A percentile compares a stretch with the other conserved stretches of the same genome.
Evolutionary conservation across 345 rosid species (phyloP).

Genomic region (Heritiera littoralis): DNA sequence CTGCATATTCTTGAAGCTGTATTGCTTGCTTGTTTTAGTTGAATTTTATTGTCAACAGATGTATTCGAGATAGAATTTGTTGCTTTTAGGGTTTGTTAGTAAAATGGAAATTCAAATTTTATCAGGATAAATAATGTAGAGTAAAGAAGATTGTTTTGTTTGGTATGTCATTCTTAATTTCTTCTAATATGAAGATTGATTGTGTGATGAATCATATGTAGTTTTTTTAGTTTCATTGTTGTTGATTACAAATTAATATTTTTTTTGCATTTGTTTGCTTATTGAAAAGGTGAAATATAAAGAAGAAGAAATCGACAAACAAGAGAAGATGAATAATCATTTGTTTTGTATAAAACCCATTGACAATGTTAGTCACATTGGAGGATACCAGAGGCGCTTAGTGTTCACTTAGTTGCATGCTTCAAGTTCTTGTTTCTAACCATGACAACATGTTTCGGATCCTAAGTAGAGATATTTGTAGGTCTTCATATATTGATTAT

Average conservation of each 20-base stretch:
- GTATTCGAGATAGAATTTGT: conserved; percentile 16
- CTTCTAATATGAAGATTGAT: conserved; percentile 14
- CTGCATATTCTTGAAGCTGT: conserved; percentile 8
- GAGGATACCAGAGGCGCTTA: background rate
- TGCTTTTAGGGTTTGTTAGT: conserved; percentile 24
- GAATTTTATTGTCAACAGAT: conserved; percentile 10
- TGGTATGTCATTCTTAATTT: conserved; percentile 7
- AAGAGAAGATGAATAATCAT: background rate
- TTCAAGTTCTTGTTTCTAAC: conserved; percentile 13
- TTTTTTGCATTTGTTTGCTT: conserved; percentile 2
- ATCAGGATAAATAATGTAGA: background rate
- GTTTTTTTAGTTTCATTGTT: background rate
- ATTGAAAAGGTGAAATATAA: background rate
- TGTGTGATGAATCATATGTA: background rate
- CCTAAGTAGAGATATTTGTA: background rate
- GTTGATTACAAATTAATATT: background rate
- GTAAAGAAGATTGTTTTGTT: background rate
- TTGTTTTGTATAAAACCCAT: background rate
- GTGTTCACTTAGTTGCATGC: conserved; percentile 2
- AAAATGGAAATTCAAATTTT: conserved; percentile 16
- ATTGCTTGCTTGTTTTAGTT: conserved; percentile 16
- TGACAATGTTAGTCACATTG: background rate
- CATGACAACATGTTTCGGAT: background rate
- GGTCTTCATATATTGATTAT: background rate
- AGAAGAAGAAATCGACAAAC: background rate